These are phyloP conservation scores for Tetrapyrgos nigripes DNA, from an alignment of 1,284 basidiomycete genomes.

Conservation along the genomic window DNA sequence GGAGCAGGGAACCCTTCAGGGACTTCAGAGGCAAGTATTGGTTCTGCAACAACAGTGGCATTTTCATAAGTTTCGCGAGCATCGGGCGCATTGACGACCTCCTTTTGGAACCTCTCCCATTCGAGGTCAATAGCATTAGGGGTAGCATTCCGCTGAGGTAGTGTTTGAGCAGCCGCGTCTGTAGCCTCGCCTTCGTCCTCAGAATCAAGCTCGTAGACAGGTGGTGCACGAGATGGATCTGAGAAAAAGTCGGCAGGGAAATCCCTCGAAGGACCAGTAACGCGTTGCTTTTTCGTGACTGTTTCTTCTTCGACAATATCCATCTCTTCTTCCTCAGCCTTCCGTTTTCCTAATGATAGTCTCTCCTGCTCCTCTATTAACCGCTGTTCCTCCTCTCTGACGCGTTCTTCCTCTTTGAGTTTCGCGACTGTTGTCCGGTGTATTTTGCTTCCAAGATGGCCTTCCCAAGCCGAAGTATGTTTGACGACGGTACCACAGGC, in stretches of 20 bases:
- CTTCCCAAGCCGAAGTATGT: slow-evolving; percentile 82
- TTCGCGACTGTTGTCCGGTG: slow-evolving; percentile 70
- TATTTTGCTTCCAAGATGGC: slow-evolving; percentile 80
- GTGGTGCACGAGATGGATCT: slow-evolving; percentile 63
- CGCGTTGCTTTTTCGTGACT: slow-evolving; percentile 41
- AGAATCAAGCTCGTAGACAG: slow-evolving; percentile 51
- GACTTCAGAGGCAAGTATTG: slow-evolving; percentile 55
- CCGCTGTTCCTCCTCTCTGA: slow-evolving; percentile 40
- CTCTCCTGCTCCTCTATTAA: slow-evolving; percentile 36
- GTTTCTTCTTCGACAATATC: slow-evolving; percentile 34
- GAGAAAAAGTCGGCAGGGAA: slow-evolving; percentile 84
- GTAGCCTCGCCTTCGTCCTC: slow-evolving; percentile 43
- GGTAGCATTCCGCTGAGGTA: slow-evolving; percentile 29
- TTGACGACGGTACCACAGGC: slow-evolving; percentile 72
- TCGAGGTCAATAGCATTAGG: slow-evolving; percentile 58
- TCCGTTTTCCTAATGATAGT: slow-evolving; percentile 45
- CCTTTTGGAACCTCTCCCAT: slow-evolving; percentile 72
- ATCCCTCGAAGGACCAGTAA: slow-evolving; percentile 30
- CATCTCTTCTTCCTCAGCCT: slow-evolving; percentile 44
- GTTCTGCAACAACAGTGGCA: slow-evolving; percentile 75
- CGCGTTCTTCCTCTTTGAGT: slow-evolving; percentile 58
- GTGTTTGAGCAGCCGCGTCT: slow-evolving; percentile 16
- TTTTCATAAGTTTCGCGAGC: slow-evolving; percentile 60
- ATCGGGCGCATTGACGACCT: slow-evolving; percentile 55
- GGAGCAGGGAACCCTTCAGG: slow-evolving; percentile 60